A percentile compares a stretch with the other conserved stretches of the same genome.
phyloP scores from a whole-genome alignment of 2,329 filamentous ascomycete species.

The Shiraia sp. region DNA sequence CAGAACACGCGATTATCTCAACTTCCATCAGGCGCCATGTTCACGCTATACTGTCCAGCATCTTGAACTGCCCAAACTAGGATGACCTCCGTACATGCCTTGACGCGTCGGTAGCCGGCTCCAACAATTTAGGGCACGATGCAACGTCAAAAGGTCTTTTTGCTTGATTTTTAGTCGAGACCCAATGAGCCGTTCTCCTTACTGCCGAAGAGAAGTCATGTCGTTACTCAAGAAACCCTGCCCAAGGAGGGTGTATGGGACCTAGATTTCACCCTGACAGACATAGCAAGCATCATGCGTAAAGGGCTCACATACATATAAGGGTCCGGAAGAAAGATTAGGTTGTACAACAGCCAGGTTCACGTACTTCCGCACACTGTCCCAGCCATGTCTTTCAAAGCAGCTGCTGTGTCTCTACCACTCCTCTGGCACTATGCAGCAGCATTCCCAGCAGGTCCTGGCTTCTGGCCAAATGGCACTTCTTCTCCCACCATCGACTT shows the following conservation, averaged over 20 bases:
- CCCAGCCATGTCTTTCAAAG: conserved; percentile 19
- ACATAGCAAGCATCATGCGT: conserved; percentile 5
- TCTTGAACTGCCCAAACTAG: conserved; percentile 31
- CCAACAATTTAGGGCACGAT: conserved; percentile 11
- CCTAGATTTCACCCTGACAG: conserved; percentile 3
- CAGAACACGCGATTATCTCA: conserved; percentile 11
- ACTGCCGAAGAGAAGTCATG: no score
- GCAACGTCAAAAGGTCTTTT: conserved; percentile 24
- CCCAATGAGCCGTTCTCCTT: conserved; percentile 17
- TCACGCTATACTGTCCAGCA: conserved; percentile 19
- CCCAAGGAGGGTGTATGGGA: conserved; percentile 7
- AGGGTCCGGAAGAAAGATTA: conserved; percentile 5
- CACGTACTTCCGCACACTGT: conserved; percentile 1
- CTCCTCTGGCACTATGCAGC: conserved; percentile 24
- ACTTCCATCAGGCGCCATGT: conserved; percentile 26
- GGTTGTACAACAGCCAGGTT: conserved; percentile 9
- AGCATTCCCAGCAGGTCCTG: conserved; percentile 27
- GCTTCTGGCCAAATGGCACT: conserved; percentile 25
- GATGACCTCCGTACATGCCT: conserved; percentile 22
- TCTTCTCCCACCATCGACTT: conserved; percentile 17
- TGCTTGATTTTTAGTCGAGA: conserved; percentile 13
- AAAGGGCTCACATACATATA: conserved; percentile 12
- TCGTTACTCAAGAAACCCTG: no score
- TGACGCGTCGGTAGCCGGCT: conserved; percentile 9
- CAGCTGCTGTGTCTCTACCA: conserved; percentile 16